Conservation (phyloP, 345 rosid genomes). For the Hibiscus tridactylites region DNA sequence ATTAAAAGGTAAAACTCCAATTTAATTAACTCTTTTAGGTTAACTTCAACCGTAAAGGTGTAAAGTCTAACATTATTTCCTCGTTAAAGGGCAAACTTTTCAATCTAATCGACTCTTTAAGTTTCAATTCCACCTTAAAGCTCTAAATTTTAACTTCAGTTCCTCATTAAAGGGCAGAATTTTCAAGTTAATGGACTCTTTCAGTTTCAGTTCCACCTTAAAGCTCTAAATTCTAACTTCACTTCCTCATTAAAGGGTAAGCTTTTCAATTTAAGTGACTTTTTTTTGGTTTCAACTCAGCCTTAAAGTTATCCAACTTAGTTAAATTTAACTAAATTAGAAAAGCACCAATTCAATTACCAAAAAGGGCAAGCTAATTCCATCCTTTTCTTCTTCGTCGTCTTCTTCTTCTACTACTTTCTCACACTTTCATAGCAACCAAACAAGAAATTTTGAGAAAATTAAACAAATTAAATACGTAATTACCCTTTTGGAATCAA, state of each 20-base stretch:
- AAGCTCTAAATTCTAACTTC: neutral
- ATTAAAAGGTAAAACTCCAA: neutral
- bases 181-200: neutral
- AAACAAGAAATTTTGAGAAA: slow-evolving; percentile 2
- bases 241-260: neutral
- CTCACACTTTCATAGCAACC: neutral
- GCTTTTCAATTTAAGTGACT: neutral
- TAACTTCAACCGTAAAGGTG: neutral
- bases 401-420: neutral
- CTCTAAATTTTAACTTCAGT: neutral
- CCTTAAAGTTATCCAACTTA: neutral
- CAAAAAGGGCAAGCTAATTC: neutral
- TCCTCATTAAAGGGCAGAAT: neutral
- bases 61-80: neutral
- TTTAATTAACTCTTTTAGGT: too few relatives aligned
- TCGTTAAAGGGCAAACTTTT: neutral
- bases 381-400: neutral
- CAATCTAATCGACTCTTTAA: neutral
- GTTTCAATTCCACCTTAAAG: neutral
- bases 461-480: neutral
- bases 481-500: slow-evolving; percentile 48
- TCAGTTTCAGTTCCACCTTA: neutral
- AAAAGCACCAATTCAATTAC: neutral
- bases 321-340: neutral
- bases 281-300: neutral